phyloP scores from a whole-genome alignment of 2,329 filamentous ascomycete genomes.

The Xylaria multiplex region DNA sequence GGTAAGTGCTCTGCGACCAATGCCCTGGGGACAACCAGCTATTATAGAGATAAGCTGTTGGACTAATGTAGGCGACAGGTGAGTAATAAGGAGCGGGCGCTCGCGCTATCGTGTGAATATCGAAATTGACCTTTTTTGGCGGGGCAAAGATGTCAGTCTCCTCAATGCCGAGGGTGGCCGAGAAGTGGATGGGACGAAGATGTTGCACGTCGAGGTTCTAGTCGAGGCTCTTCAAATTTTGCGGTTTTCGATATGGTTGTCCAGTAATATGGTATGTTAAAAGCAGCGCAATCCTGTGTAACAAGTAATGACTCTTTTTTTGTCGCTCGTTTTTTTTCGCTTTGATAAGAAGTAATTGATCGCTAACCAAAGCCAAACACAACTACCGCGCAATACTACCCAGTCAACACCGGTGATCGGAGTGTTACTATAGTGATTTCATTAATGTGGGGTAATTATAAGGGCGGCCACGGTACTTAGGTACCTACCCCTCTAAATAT shows the following conservation, averaged over 20 bases:
- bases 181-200: not conserved
- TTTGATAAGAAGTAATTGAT: not conserved
- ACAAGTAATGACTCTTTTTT: not conserved
- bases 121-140: slow-evolving; percentile 24
- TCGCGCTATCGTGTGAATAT: slow-evolving; percentile 16
- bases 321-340: not conserved
- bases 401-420: slow-evolving; percentile 25
- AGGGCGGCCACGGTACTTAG: not conserved
- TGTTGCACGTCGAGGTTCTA: not conserved
- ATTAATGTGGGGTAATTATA: slow-evolving; percentile 25
- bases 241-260: not conserved
- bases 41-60: not conserved
- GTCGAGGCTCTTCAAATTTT: not conserved
- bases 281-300: not conserved
- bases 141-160: slow-evolving; percentile 14
- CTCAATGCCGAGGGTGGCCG: not conserved
- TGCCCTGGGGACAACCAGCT: not conserved
- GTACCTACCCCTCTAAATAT: slow-evolving; percentile 11
- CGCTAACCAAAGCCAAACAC: not conserved
- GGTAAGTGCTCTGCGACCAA: not conserved
- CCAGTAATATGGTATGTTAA: not conserved
- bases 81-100: not conserved
- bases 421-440: slow-evolving; percentile 24
- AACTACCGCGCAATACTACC: slow-evolving; percentile 27
- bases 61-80: not conserved